Base-by-base conservation (phyloP, 2,329 filamentous ascomycete genomes). In the Aspergillus fumigatus region DNA sequence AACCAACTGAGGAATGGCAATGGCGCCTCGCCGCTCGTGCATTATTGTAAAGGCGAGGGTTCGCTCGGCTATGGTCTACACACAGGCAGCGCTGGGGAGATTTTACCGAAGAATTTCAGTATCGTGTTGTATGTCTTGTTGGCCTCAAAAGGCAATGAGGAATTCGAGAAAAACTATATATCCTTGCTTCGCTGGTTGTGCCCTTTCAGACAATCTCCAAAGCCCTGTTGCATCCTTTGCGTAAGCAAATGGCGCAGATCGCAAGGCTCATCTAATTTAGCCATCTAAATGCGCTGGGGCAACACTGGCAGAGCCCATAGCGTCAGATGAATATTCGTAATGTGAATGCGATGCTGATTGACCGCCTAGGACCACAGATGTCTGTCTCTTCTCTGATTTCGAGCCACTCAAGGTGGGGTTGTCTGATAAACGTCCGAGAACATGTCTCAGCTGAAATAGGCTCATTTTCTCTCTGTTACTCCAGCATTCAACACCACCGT, bases 251-350 rank as follows among this genome's bases (percentile, higher is more conserved):
- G 21, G 11, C 45, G 52, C 43, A 54, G 52, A 54, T 54, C 52
- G 52, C 45, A 54, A 52, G 57, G 56, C 54, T 59, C 55, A 50
- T 54, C 57, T 26, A 26, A 47, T 23, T 40, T 48, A 54, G 38
- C 47, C 49, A 53, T 49, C 51, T 47, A 23, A 47, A 47, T 25
- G 10, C 23, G 10, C 51, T 43, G 43, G 51, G 51, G 50, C 55
- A 53, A 57, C 48, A 50, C 48, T 19, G 49, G 43, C 51, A 19
- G 21, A 23, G 23, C 41, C n/a, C 21, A 45, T 45, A 45, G 41
- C 41, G 41, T 45, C 41, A 45, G 41, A 45, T 23, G 41, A 19
- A 45, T 45, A n/a, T n/a, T n/a, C n/a, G n/a, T n/a, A 45, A 45
- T 45, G 21, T 23, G n/a, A 23, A 45, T 45, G 41, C 4, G 21